A percentile compares a stretch with the other conserved stretches of the same genome.
phyloP scores from a whole-genome alignment of 1,284 basidiomycete genomes.

The Inonotus hispidus region DNA sequence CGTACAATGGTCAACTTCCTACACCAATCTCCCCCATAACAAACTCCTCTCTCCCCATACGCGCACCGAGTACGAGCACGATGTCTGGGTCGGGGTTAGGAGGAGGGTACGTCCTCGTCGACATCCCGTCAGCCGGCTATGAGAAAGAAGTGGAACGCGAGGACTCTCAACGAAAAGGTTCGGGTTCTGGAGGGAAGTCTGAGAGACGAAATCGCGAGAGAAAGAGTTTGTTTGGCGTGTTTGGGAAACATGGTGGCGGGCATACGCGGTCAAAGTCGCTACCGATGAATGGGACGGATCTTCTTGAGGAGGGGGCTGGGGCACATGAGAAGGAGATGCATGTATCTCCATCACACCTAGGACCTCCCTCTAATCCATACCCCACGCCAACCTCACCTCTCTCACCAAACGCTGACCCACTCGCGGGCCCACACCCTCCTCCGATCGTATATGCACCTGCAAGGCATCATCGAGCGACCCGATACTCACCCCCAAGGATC shows the following conservation, averaged over 20 bases:
- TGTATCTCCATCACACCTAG: neutral
- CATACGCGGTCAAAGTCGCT: neutral
- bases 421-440: slow-evolving; percentile 30
- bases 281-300: neutral
- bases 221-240: slow-evolving; percentile 5
- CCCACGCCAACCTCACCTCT: slow-evolving; percentile 3
- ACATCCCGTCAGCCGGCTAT: neutral
- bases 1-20: neutral
- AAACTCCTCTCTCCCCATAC: neutral
- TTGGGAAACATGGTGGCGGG: neutral
- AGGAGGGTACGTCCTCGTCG: slow-evolving; percentile 12
- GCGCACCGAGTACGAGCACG: neutral
- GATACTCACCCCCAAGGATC: slow-evolving; percentile 47
- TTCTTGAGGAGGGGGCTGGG: neutral
- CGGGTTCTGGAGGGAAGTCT: neutral
- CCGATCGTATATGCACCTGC: slow-evolving; percentile 49
- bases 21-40: neutral
- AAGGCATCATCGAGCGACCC: slow-evolving; percentile 34
- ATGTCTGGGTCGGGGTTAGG: slow-evolving; percentile 1
- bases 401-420: neutral
- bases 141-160: neutral
- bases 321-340: neutral
- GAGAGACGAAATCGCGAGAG: neutral
- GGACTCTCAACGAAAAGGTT: neutral
- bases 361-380: slow-evolving; percentile 1